Conservation (phyloP, 306 rosid genomes). For the Lablab purpureus region DNA sequence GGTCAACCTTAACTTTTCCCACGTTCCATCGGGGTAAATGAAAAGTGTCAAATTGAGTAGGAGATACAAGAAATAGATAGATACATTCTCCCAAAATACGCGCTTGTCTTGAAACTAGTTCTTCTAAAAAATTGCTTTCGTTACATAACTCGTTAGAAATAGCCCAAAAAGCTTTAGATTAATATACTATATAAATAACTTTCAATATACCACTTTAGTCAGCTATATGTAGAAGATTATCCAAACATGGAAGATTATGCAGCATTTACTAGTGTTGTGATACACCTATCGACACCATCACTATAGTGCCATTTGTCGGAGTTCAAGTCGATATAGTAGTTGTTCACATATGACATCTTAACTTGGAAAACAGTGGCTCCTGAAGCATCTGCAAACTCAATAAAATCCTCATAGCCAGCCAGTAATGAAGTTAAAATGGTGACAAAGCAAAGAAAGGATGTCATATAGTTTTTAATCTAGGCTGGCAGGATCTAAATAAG, state of each 20-base stretch:
- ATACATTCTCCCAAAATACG: too few species aligned
- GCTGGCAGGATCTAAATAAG: slow-evolving; percentile 10
- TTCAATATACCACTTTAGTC: neutral
- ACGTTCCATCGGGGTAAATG: neutral
- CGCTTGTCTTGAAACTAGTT: neutral
- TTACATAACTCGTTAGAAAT: neutral
- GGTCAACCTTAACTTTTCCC: neutral
- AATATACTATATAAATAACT: neutral
- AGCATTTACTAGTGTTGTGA: neutral
- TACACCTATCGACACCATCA: neutral
- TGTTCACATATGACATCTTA: neutral
- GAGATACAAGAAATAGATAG: too few species aligned
- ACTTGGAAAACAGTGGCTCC: neutral
- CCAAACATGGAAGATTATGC: slow-evolving; percentile 6
- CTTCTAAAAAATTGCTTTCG: neutral
- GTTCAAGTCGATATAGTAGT: neutral
- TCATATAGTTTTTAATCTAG: neutral
- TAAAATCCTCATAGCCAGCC: neutral
- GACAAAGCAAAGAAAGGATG: slow-evolving; percentile 8
- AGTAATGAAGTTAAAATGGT: neutral
- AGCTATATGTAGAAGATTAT: neutral
- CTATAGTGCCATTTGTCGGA: neutral
- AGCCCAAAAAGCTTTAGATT: neutral
- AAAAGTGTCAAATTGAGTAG: neutral
- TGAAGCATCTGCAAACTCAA: slow-evolving; percentile 18